Evolutionary conservation across 1,139 yeast genomes (phyloP).

Genomic region (Magnusiomyces suaveolens): DNA sequence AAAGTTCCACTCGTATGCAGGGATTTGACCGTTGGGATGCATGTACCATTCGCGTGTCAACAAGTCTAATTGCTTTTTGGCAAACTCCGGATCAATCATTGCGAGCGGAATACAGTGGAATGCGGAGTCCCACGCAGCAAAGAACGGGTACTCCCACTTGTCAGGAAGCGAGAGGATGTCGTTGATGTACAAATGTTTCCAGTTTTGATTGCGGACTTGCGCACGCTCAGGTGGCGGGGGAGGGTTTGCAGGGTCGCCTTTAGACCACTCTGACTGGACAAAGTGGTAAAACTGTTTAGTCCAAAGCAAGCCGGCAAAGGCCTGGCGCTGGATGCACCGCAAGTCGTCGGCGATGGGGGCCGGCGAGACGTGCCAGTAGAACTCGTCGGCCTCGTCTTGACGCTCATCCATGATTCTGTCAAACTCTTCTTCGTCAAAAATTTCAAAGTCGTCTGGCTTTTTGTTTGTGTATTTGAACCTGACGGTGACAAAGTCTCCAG

Average conservation of each 20-base stretch:
- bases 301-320: constrained; percentile 92
- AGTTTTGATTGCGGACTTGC: constrained; percentile 73
- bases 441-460: constrained; percentile 32
- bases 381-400: constrained; percentile 86
- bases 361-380: constrained; percentile 85
- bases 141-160: constrained; percentile 95
- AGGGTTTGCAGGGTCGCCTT: constrained; percentile 73
- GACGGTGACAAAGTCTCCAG: constrained; percentile 82
- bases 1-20: constrained; percentile 97
- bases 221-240: constrained; percentile 76
- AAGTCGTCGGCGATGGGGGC: constrained; percentile 75
- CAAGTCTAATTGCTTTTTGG: constrained; percentile 81
- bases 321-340: constrained; percentile 83
- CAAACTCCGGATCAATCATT: constrained; percentile 90
- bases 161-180: constrained; percentile 89
- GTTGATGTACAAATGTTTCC: constrained; percentile 86
- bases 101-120: constrained; percentile 93
- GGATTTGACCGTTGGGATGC: constrained; percentile 98
- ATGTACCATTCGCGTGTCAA: constrained; percentile 94
- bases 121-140: constrained; percentile 97
- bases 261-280: constrained; percentile 78
- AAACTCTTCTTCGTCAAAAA: constrained; percentile 64
- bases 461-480: constrained; percentile 60
- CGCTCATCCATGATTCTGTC: constrained; percentile 67
- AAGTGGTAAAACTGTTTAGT: constrained; percentile 88